Evolutionary conservation across 176 grass and related monocot genomes (phyloP), one percentile per base, ranked within the genome.

Genomic region (maize (Zea mays)): DNA sequence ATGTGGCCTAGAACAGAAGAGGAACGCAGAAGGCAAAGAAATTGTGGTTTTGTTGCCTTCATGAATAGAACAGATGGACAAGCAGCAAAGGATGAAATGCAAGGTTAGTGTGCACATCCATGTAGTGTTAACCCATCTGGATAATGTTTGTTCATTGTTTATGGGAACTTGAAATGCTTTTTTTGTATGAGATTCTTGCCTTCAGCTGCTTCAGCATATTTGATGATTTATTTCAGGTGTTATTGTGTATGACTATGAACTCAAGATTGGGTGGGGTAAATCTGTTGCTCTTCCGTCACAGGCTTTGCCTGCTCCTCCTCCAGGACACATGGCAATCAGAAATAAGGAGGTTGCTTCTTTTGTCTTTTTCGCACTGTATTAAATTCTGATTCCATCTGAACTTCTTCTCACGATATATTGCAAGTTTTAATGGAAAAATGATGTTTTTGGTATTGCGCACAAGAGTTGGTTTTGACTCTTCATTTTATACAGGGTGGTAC

Each of bases 1-100:
- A 99, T 95, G 96, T 99, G 96, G 96, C 96, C 96, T 80, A 86
- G 96, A 75, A 99, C 96, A 57, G 96, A 99, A 85, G 96, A 99
- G 81, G 96, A 99, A 79, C 79, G 85, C 39, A 95, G 85, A 82
- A 90, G 96, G 81, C 91, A 99, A 83, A 89, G 96, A 73, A 99
- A 99, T 76, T 99, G 96, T 74, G 96, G 96, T 36, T 99, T 99
- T 82, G 96, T 99, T 92, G 96, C 96, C 65, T 99, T 99, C 74
- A 99, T 99, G 96, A 95, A 99, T 64, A 92, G 96, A 85, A 71
- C 79, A 44, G 96, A 99, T 37, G 96, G 96, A 62, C 96, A 99
- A 52, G 96, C 96, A 79, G 92, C 96, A 15, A 99, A 99, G 74
- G 96, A 95, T 82, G 96, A 99, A 90, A 99, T 99, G 96, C 92